A percentile compares a stretch with the other conserved stretches of the same genome.
Conservation (phyloP, 352 stramenopile genomes). For the Pythium rhizo-oryzae region DNA sequence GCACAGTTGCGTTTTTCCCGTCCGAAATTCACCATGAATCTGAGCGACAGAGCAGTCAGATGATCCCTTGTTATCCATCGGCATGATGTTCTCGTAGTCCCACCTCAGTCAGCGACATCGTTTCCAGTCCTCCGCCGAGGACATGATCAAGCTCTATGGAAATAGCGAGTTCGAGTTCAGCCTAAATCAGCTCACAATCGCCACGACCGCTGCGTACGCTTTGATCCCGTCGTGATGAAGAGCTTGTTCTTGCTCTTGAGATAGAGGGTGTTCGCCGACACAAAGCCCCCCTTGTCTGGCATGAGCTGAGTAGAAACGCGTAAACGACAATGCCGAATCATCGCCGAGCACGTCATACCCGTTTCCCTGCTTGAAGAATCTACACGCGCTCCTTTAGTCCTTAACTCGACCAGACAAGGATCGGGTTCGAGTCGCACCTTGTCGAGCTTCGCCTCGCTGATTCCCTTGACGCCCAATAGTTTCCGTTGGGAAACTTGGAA, state of each 20-base stretch:
- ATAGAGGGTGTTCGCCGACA: constrained; percentile 69
- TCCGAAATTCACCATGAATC: constrained; percentile 94
- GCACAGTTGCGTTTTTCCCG: constrained; percentile 94
- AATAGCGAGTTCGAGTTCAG: neutral
- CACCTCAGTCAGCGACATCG: constrained; percentile 91
- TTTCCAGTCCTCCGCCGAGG: constrained; percentile 89
- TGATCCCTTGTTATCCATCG: neutral
- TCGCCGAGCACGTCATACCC: constrained; percentile 38
- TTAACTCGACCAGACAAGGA: neutral
- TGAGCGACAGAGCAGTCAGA: constrained; percentile 25
- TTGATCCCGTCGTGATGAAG: constrained; percentile 79
- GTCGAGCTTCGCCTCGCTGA: constrained; percentile 88
- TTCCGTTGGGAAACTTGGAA: constrained; percentile 75
- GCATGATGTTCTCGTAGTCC: no score
- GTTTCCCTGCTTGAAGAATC: constrained; percentile 76
- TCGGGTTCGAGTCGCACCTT: constrained; percentile 46
- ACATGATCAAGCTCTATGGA: constrained; percentile 83
- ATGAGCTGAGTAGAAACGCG: constrained; percentile 45
- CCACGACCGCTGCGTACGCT: constrained; percentile 35
- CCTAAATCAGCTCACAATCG: no score
- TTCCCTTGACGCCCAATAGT: constrained; percentile 83
- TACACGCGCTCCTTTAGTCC: constrained; percentile 16
- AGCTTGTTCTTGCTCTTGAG: constrained; percentile 72
- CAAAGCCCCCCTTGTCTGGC: constrained; percentile 74
- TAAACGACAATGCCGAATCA: neutral